phyloP scores from a whole-genome alignment of 2,329 filamentous ascomycete genomes.

The Bipolaris oryzae region DNA sequence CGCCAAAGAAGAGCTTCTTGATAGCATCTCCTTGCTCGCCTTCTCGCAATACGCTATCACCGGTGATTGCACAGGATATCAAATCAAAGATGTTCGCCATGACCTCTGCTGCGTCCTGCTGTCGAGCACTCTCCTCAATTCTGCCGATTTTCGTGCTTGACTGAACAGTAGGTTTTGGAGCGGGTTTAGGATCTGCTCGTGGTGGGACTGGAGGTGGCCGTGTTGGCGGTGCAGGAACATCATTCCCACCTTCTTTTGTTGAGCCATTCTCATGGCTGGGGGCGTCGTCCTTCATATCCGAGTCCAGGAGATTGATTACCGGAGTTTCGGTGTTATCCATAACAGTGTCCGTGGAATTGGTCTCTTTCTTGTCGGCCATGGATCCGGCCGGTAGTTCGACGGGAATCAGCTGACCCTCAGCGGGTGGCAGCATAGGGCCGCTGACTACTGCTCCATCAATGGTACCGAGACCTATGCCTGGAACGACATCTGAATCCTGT shows the following conservation, averaged over 20 bases:
- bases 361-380: not conserved
- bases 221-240: constrained; percentile 47
- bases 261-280: constrained; percentile 27
- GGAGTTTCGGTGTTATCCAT: constrained; percentile 10
- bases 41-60: constrained; percentile 67
- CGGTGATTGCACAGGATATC: constrained; percentile 83
- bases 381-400: constrained; percentile 4
- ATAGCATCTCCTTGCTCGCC: constrained; percentile 83
- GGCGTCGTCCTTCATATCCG: constrained; percentile 31
- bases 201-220: constrained; percentile 66
- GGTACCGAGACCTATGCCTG: constrained; percentile 47
- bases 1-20: constrained; percentile 56
- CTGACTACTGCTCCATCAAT: constrained; percentile 54
- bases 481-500: constrained; percentile 54
- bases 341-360: not conserved
- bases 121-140: constrained; percentile 65
- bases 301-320: constrained; percentile 22
- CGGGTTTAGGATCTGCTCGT: constrained; percentile 46
- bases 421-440: constrained; percentile 53
- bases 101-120: constrained; percentile 96
- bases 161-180: constrained; percentile 5
- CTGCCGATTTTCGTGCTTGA: constrained; percentile 50
- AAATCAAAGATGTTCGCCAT: constrained; percentile 91
- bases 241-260: constrained; percentile 22
- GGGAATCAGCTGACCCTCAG: not conserved